A percentile compares a stretch with the other conserved stretches of the same genome.
Conservation (phyloP, 306 rosid genomes). For the Medicago lupulina region DNA sequence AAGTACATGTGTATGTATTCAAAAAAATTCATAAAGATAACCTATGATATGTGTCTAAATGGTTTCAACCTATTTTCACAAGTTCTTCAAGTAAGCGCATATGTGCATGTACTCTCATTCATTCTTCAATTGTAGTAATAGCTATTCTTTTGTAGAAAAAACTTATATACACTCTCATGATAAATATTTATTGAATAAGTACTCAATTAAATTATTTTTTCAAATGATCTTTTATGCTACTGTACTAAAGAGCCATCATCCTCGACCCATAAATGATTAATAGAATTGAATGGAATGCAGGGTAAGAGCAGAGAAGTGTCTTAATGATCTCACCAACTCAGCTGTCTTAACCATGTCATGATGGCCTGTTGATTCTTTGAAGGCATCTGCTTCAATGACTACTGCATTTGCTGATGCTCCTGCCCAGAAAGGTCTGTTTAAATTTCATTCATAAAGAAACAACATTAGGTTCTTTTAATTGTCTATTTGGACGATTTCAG, state of each 20-base stretch:
- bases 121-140: background rate
- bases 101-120: background rate
- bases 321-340: slow-evolving; percentile 66
- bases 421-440: slow-evolving; percentile 87
- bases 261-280: background rate
- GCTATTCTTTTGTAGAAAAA: background rate
- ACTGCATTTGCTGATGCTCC: slow-evolving; percentile 89
- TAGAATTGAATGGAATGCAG: slow-evolving; percentile 7
- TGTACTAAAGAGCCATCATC: background rate
- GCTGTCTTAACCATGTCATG: slow-evolving; percentile 93
- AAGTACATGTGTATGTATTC: background rate
- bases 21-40: background rate
- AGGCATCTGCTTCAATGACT: slow-evolving; percentile 90
- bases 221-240: background rate
- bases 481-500: slow-evolving; percentile 24
- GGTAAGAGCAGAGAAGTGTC: slow-evolving; percentile 27
- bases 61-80: background rate
- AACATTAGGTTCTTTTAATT: slow-evolving; percentile 40
- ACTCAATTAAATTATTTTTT: background rate
- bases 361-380: slow-evolving; percentile 90
- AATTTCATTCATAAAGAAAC: slow-evolving; percentile 47
- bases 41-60: background rate
- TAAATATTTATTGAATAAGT: background rate
- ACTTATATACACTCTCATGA: background rate
- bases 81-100: background rate